A percentile compares a stretch with the other conserved stretches of the same genome.
These are phyloP conservation scores for Macadamia tetraphylla DNA, from an alignment of 164 flowering plant species.

Conservation along the genomic window DNA sequence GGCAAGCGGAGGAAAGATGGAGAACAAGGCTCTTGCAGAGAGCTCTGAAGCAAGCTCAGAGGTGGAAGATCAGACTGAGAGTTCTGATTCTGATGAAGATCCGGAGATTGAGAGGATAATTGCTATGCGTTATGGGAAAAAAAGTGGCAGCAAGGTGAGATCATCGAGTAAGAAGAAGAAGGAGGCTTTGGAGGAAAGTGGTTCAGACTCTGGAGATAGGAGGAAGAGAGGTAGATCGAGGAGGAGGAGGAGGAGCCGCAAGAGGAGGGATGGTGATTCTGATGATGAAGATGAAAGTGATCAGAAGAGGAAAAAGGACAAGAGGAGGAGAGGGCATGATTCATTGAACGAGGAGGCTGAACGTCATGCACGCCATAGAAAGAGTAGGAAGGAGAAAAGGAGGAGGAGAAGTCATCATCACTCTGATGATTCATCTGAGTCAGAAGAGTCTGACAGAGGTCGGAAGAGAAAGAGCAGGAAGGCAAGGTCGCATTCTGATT, in stretches of 20 bases:
- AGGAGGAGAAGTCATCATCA: conserved; percentile 50
- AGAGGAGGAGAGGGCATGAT: conserved; percentile 47
- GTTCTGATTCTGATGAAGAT: conserved; percentile 81
- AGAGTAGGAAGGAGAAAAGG: conserved; percentile 46
- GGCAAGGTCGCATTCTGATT: conserved; percentile 36
- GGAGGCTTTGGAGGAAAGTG: conserved; percentile 33
- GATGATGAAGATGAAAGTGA: conserved; percentile 45
- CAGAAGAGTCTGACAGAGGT: conserved; percentile 27
- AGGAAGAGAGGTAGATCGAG: conserved; percentile 60
- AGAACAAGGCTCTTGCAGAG: conserved; percentile 24
- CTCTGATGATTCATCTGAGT: conserved; percentile 40
- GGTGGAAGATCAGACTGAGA: conserved; percentile 64
- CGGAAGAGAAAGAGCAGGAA: conserved; percentile 45
- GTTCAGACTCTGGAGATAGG: conserved; percentile 25
- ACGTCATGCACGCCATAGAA: conserved; percentile 21
- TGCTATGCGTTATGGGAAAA: conserved; percentile 58
- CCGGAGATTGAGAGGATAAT: conserved; percentile 83
- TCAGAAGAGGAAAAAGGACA: conserved; percentile 50
- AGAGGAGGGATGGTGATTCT: conserved; percentile 31
- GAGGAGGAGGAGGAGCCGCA: conserved; percentile 45
- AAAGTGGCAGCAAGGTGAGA: conserved; percentile 24
- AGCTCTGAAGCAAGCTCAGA: conserved; percentile 47
- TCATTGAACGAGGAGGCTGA: conserved; percentile 37
- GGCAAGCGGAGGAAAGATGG: conserved; percentile 27
- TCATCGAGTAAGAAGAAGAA: conserved; percentile 22